Conservation (phyloP, 768 basidiomycete genomes). For the Mycena haematopus region DNA sequence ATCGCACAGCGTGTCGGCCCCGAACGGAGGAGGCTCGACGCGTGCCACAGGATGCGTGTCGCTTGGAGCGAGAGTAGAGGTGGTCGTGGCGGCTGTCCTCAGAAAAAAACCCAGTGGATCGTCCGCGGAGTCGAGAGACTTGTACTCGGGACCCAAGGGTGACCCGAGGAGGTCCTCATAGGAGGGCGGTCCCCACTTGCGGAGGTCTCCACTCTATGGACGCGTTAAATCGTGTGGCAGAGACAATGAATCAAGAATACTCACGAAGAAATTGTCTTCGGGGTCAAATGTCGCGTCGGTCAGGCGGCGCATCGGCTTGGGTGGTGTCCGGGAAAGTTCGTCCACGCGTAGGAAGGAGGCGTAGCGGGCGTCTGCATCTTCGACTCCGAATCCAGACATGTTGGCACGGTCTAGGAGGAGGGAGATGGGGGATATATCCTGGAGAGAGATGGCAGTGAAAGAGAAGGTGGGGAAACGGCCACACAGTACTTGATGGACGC, state of each 20-base stretch:
- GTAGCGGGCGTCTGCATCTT: too few relatives aligned
- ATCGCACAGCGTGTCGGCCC: neutral
- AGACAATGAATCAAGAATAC: neutral
- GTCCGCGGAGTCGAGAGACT: neutral
- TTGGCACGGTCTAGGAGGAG: too few relatives aligned
- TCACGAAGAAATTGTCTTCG: neutral
- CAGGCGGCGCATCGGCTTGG: neutral
- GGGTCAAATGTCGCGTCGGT: neutral
- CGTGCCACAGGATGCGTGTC: neutral
- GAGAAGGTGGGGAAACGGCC: too few relatives aligned
- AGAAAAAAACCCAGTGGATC: too few relatives aligned
- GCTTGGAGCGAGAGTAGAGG: too few relatives aligned
- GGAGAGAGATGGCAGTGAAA: too few relatives aligned
- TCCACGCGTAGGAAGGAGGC: neutral
- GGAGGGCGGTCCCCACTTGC: neutral
- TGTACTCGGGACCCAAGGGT: neutral
- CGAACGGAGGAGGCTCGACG: neutral
- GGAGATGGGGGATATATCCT: too few relatives aligned
- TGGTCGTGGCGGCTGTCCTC: too few relatives aligned
- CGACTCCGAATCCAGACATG: too few relatives aligned
- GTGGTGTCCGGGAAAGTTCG: neutral
- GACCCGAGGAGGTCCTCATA: neutral
- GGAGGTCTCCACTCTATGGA: neutral
- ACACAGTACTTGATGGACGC: too few relatives aligned
- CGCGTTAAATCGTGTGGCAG: neutral